Percentiles rank a stretch among this genome's conserved stretches.
phyloP scores from a whole-genome alignment of 345 rosid species.

The Eucalyptus sideroxylon region DNA sequence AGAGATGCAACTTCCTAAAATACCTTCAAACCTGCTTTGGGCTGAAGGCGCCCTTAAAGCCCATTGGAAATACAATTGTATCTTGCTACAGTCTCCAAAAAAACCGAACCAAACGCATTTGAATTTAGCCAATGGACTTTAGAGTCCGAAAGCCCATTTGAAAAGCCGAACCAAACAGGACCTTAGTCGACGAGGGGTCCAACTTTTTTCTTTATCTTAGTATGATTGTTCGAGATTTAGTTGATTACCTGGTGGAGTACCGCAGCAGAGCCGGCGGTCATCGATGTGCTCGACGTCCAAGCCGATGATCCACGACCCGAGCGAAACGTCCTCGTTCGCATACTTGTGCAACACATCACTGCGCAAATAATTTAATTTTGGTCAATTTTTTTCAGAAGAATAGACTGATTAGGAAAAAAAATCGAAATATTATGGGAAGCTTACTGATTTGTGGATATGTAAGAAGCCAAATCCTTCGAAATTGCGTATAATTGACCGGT shows the following conservation, averaged over 20 bases:
- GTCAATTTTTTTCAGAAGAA: rapidly evolving
- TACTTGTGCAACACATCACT: constrained; percentile 49
- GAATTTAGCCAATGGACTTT: no score
- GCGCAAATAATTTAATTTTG: neutral
- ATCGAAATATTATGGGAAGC: neutral
- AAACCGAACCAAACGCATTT: no score
- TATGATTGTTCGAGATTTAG: neutral
- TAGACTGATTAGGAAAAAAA: neutral
- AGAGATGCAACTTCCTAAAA: rapidly evolving
- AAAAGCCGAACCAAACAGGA: no score
- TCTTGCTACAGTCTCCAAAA: no score
- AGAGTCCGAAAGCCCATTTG: no score
- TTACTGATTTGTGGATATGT: constrained; percentile 67
- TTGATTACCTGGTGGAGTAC: constrained; percentile 61
- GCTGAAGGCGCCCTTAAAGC: no score
- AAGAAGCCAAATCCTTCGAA: constrained; percentile 71
- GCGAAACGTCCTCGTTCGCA: constrained; percentile 37
- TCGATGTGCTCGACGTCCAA: constrained; percentile 27
- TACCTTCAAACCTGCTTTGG: no score
- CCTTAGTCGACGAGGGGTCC: neutral
- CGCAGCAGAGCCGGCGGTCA: constrained; percentile 54
- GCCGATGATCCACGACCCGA: constrained; percentile 40
- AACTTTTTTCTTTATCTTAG: neutral
- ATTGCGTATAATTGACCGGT: constrained; percentile 89
- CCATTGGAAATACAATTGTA: no score